Evolutionary conservation across 2,329 filamentous ascomycete genomes (phyloP).

Genomic region (Colletotrichum tamarilloi): DNA sequence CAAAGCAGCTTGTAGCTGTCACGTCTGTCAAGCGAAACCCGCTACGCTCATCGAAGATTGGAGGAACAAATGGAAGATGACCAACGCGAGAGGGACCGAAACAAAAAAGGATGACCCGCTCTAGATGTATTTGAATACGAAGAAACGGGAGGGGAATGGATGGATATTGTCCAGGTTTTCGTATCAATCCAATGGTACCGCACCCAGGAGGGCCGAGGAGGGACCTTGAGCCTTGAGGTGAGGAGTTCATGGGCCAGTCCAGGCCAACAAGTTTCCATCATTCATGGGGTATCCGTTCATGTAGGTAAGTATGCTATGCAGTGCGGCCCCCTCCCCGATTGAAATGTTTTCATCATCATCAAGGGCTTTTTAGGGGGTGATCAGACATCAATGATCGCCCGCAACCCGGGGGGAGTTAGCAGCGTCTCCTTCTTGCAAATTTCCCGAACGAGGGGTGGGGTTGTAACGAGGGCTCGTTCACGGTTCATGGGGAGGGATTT

Average conservation of each 20-base stretch:
- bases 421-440: slow-evolving; percentile 13
- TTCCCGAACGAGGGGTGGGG: slow-evolving; percentile 25
- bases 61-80: neutral
- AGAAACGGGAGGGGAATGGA: neutral
- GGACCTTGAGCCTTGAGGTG: neutral
- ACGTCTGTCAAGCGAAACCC: neutral
- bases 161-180: neutral
- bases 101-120: neutral
- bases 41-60: neutral
- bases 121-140: neutral
- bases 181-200: neutral
- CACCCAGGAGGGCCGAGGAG: neutral
- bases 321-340: neutral
- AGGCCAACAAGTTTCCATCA: neutral
- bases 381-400: slow-evolving; percentile 29
- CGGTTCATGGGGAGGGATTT: neutral
- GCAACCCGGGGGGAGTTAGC: slow-evolving; percentile 18
- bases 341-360: slow-evolving; percentile 21
- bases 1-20: neutral
- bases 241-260: neutral
- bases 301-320: slow-evolving; percentile 14
- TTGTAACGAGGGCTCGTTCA: slow-evolving; percentile 12
- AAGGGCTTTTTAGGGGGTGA: neutral
- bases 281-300: neutral
- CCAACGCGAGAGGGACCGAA: neutral